Percentiles rank a stretch among this genome's conserved stretches.
phyloP scores from a whole-genome alignment of 768 basidiomycete genomes.

The Suillus discolor region DNA sequence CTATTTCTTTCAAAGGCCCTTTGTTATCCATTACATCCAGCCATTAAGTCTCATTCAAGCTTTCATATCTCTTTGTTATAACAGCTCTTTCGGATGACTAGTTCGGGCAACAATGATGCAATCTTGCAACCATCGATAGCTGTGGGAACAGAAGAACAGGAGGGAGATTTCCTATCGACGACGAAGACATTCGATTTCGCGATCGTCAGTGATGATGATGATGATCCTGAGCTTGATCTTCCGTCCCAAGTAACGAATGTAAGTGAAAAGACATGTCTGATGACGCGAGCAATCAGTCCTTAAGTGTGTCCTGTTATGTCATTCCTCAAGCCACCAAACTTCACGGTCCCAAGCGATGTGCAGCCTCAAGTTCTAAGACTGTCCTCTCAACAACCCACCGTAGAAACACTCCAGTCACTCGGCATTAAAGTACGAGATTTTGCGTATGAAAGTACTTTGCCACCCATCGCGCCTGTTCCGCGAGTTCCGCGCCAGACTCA shows the following conservation, averaged over 20 bases:
- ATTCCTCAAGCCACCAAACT: constrained; percentile 22
- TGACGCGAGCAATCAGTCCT: constrained; percentile 28
- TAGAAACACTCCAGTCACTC: constrained; percentile 28
- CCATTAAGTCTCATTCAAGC: neutral
- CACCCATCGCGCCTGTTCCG: constrained; percentile 57
- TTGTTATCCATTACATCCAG: constrained; percentile 1
- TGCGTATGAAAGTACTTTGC: constrained; percentile 68
- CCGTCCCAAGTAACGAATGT: constrained; percentile 33
- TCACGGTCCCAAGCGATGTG: constrained; percentile 18
- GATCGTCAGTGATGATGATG: constrained; percentile 16
- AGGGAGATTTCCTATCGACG: neutral
- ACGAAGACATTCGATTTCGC: constrained; percentile 5
- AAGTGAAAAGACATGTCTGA: constrained; percentile 38
- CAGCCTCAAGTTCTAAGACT: constrained; percentile 1
- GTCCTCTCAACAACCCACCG: constrained; percentile 38
- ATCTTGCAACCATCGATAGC: constrained; percentile 7
- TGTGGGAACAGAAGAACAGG: constrained; percentile 11
- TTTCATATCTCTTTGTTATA: constrained; percentile 3
- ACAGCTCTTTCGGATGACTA: constrained; percentile 18
- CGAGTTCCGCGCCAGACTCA: constrained; percentile 51
- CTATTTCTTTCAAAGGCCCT: neutral
- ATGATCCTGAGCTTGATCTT: constrained; percentile 22
- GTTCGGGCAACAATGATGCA: constrained; percentile 16
- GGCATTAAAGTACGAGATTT: constrained; percentile 59
- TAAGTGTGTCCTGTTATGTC: constrained; percentile 34